A percentile compares a stretch with the other conserved stretches of the same genome.
Conservation (phyloP, 2,329 filamentous ascomycete genomes). For the Stemphylium lycopersici region DNA sequence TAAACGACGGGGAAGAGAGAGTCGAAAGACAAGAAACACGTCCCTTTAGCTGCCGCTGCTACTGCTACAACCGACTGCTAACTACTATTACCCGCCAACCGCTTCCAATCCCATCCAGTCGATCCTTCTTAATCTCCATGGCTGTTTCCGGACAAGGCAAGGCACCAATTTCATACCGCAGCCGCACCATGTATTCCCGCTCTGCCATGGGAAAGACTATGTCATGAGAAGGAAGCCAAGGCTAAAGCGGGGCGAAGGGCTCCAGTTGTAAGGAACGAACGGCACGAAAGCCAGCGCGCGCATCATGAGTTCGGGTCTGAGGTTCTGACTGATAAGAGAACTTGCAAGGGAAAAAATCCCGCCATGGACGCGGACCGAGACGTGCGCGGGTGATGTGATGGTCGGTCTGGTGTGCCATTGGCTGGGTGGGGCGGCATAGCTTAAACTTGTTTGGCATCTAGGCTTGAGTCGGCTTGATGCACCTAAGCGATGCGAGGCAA, state of each 20-base stretch:
- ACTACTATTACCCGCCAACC: too few species aligned
- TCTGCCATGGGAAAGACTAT: background rate
- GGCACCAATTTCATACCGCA: background rate
- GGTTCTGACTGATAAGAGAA: background rate
- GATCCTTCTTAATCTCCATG: too few species aligned
- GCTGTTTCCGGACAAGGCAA: background rate
- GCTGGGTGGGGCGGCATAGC: background rate
- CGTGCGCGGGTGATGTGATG: conserved; percentile 1
- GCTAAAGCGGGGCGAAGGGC: background rate
- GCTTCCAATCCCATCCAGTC: too few species aligned
- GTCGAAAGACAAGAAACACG: background rate
- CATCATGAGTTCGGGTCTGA: background rate
- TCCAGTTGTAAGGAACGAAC: conserved; percentile 6
- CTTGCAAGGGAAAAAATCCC: background rate
- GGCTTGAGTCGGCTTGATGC: conserved; percentile 5
- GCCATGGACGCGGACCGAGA: background rate
- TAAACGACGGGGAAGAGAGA: background rate
- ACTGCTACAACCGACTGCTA: too few species aligned
- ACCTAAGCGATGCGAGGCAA: conserved; percentile 7
- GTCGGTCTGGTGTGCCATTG: conserved; percentile 1
- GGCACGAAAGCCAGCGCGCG: conserved; percentile 2
- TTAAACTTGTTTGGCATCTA: conserved; percentile 7
- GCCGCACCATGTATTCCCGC: background rate
- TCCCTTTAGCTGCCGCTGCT: background rate
- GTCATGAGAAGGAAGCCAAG: background rate